A percentile compares a stretch with the other conserved stretches of the same genome.
These are phyloP conservation scores for Barbarea vulgaris DNA, from an alignment of 345 rosid genomes.

Conservation along the genomic window DNA sequence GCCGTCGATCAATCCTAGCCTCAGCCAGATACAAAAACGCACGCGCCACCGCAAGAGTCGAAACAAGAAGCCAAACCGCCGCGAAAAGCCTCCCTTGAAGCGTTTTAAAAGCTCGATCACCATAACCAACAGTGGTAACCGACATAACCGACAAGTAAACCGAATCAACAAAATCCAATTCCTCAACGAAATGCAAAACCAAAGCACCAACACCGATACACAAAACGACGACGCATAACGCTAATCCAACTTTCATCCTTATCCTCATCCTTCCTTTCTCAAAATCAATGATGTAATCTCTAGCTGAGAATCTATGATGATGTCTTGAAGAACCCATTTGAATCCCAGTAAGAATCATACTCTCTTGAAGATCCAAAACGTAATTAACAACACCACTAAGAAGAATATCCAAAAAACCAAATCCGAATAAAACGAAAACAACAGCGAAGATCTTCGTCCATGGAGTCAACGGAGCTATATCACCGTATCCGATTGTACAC, in stretches of 20 bases:
- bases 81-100: slow-evolving; percentile 68
- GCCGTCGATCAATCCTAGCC: slow-evolving; percentile 67
- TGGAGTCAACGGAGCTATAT: slow-evolving; percentile 67
- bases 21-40: slow-evolving; percentile 75
- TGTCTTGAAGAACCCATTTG: slow-evolving; percentile 28
- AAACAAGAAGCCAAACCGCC: slow-evolving; percentile 65
- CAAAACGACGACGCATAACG: slow-evolving; percentile 66
- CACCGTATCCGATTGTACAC: slow-evolving; percentile 89
- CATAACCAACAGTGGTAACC: slow-evolving; percentile 78
- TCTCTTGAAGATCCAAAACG: slow-evolving; percentile 69
- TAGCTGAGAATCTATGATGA: slow-evolving; percentile 45
- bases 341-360: slow-evolving; percentile 55
- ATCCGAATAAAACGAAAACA: slow-evolving; percentile 69
- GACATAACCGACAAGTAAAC: slow-evolving; percentile 81
- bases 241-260: slow-evolving; percentile 70
- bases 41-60: slow-evolving; percentile 74
- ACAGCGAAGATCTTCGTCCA: slow-evolving; percentile 67
- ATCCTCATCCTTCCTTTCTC: slow-evolving; percentile 85
- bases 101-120: slow-evolving; percentile 68
- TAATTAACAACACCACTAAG: slow-evolving; percentile 69
- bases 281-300: slow-evolving; percentile 59
- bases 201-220: slow-evolving; percentile 60
- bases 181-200: slow-evolving; percentile 61
- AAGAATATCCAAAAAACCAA: slow-evolving; percentile 68
- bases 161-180: slow-evolving; percentile 58